Evolutionary conservation across 2,329 filamentous ascomycete genomes (phyloP).

Genomic region (Fusarium odoratissimum): DNA sequence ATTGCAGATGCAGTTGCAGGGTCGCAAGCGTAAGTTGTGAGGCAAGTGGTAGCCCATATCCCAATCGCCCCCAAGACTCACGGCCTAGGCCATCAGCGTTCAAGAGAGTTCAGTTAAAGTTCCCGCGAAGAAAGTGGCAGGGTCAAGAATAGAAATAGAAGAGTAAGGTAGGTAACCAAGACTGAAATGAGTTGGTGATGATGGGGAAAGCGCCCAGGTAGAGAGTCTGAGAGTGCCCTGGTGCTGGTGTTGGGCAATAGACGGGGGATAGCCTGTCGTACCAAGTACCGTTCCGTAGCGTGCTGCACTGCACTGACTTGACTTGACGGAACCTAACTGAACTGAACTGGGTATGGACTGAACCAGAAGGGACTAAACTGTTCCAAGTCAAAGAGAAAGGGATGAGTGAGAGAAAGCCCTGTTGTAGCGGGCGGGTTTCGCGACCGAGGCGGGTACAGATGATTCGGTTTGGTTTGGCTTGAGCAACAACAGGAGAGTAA

Average conservation of each 20-base stretch:
- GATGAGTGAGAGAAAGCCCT: slow-evolving; percentile 22
- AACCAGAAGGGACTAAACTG: slow-evolving; percentile 13
- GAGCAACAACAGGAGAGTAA: not conserved
- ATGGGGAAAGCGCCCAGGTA: slow-evolving; percentile 27
- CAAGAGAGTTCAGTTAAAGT: slow-evolving; percentile 13
- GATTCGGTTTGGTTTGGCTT: slow-evolving; percentile 13
- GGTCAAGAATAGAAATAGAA: slow-evolving; percentile 33
- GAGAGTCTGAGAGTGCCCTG: not conserved
- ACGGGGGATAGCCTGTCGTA: slow-evolving; percentile 12
- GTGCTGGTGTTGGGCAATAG: not conserved
- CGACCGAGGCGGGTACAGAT: slow-evolving; percentile 35
- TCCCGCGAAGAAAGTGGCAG: slow-evolving; percentile 21
- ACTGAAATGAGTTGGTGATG: slow-evolving; percentile 38
- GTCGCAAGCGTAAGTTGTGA: slow-evolving; percentile 48
- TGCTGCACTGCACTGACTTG: slow-evolving; percentile 2
- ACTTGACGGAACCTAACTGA: not conserved
- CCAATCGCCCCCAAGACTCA: slow-evolving; percentile 53
- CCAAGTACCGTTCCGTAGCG: slow-evolving; percentile 24
- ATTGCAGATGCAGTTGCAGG: slow-evolving; percentile 39
- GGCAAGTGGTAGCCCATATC: slow-evolving; percentile 52
- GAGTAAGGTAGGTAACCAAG: slow-evolving; percentile 13
- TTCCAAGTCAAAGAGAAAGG: slow-evolving; percentile 35
- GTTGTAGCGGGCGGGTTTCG: slow-evolving; percentile 32
- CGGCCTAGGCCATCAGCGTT: slow-evolving; percentile 51
- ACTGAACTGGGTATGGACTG: not conserved